Conservation (phyloP, 1,139 yeast genomes). For the Schwanniomyces etchellsii region DNA sequence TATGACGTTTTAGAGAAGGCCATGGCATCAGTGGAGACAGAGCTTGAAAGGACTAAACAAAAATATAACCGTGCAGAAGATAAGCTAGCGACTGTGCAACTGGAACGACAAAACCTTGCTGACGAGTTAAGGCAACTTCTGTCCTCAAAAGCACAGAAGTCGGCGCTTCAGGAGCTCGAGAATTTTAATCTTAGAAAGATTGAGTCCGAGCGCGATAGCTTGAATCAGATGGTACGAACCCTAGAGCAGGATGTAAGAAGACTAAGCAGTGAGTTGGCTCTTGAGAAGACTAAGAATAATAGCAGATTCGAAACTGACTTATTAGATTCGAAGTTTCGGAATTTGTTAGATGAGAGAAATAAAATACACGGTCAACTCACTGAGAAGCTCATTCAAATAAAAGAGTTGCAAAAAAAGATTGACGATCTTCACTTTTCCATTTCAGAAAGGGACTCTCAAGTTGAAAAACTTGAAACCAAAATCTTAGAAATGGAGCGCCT, state of each 20-base stretch:
- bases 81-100: slow-evolving; percentile 10
- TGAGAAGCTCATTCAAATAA: slow-evolving; percentile 1
- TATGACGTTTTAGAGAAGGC: slow-evolving; percentile 18
- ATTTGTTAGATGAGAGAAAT: slow-evolving; percentile 13
- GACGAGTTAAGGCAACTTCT: slow-evolving; percentile 7
- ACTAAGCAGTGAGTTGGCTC: slow-evolving; percentile 60
- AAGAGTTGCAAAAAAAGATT: not conserved
- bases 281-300: slow-evolving; percentile 44
- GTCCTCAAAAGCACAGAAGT: slow-evolving; percentile 9
- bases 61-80: slow-evolving; percentile 7
- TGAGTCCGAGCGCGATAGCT: slow-evolving; percentile 14
- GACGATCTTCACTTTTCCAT: slow-evolving; percentile 6
- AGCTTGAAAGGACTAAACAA: not conserved
- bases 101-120: slow-evolving; percentile 12
- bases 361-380: slow-evolving; percentile 8
- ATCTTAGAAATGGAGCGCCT: slow-evolving; percentile 20
- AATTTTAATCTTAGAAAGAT: slow-evolving; percentile 13
- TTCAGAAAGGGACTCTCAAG: slow-evolving; percentile 26
- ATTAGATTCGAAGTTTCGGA: slow-evolving; percentile 13
- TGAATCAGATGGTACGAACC: slow-evolving; percentile 12
- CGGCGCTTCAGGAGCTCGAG: slow-evolving; percentile 21
- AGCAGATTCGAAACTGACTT: slow-evolving; percentile 1
- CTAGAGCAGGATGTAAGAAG: slow-evolving; percentile 13
- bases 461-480: slow-evolving; percentile 23
- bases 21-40: slow-evolving; percentile 8